These are phyloP conservation scores for Xylaria hypoxylon DNA, from an alignment of 2,329 filamentous ascomycete species.

Conservation along the genomic window DNA sequence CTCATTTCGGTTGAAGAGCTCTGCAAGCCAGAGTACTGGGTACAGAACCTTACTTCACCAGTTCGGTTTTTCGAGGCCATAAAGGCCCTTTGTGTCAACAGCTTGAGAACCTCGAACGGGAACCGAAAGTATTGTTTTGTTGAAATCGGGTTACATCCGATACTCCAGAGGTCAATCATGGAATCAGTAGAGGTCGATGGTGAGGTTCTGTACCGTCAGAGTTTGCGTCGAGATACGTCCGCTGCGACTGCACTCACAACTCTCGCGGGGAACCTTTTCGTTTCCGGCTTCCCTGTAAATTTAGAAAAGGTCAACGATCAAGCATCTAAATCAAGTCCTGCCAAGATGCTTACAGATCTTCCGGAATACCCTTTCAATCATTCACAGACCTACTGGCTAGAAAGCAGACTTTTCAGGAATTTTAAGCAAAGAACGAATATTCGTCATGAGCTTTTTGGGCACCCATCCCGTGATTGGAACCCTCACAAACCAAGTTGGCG, in stretches of 20 bases:
- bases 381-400: constrained; percentile 53
- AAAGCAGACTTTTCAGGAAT: constrained; percentile 46
- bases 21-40: constrained; percentile 7
- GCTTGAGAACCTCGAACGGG: neutral
- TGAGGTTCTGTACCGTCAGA: too few relatives aligned
- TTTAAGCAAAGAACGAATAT: neutral
- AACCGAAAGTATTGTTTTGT: neutral
- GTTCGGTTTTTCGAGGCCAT: constrained; percentile 1
- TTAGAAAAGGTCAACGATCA: neutral
- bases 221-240: too few relatives aligned
- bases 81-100: too few relatives aligned
- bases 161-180: neutral
- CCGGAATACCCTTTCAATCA: constrained; percentile 58
- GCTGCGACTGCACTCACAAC: too few relatives aligned
- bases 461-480: constrained; percentile 36
- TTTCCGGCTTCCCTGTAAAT: constrained; percentile 6
- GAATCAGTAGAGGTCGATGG: too few relatives aligned
- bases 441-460: constrained; percentile 15
- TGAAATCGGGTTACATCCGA: neutral
- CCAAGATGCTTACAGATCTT: constrained; percentile 41
- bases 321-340: neutral
- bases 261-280: neutral
- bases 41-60: constrained; percentile 7
- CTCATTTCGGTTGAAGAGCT: neutral
- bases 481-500: constrained; percentile 50